Evolutionary conservation across 1,284 basidiomycete genomes (phyloP).

Genomic region (Apiotrichum brassicae): DNA sequence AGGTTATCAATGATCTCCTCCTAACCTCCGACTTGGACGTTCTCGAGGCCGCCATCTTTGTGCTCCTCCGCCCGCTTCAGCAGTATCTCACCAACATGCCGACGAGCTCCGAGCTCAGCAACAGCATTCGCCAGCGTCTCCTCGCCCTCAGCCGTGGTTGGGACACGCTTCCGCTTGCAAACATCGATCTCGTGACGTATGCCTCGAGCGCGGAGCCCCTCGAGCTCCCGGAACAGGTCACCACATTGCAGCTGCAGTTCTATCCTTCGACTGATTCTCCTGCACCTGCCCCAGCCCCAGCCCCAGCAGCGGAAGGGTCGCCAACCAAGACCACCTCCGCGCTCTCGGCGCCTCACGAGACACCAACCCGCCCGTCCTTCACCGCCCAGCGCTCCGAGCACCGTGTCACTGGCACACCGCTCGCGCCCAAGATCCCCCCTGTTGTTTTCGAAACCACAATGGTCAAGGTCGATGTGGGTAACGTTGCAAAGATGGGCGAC

Average conservation of each 20-base stretch:
- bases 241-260: slow-evolving; percentile 47
- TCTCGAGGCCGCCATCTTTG: slow-evolving; percentile 72
- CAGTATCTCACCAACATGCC: slow-evolving; percentile 77
- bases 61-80: slow-evolving; percentile 86
- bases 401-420: slow-evolving; percentile 7
- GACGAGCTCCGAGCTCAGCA: slow-evolving; percentile 57
- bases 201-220: slow-evolving; percentile 23
- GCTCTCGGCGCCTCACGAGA: slow-evolving; percentile 8
- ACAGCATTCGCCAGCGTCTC: slow-evolving; percentile 40
- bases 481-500: slow-evolving; percentile 13
- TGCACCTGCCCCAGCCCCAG: slow-evolving; percentile 4
- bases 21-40: slow-evolving; percentile 85
- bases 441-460: slow-evolving; percentile 10
- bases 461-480: slow-evolving; percentile 36
- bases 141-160: slow-evolving; percentile 37
- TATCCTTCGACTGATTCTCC: slow-evolving; percentile 26
- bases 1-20: slow-evolving; percentile 63
- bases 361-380: slow-evolving; percentile 20
- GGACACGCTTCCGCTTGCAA: slow-evolving; percentile 32
- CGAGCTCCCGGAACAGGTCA: slow-evolving; percentile 11
- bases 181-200: slow-evolving; percentile 46
- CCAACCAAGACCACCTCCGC: slow-evolving; percentile 4
- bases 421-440: neutral
- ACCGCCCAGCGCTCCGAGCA: slow-evolving; percentile 3
- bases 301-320: neutral